Conservation (phyloP, 2,329 filamentous ascomycete species). For the Aaosphaeria arxii region DNA sequence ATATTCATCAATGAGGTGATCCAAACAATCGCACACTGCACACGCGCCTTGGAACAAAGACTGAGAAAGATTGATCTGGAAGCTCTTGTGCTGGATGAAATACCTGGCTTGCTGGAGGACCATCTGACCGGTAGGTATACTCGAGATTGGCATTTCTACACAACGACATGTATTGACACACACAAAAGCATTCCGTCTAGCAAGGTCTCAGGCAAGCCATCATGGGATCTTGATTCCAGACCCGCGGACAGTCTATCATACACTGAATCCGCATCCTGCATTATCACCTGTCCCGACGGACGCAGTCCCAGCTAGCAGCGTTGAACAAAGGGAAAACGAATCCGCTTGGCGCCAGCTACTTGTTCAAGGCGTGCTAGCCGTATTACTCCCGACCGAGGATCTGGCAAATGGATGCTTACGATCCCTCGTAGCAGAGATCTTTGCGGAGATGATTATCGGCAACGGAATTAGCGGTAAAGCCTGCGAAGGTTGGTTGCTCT, state of each 20-base stretch:
- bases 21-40: slow-evolving; percentile 89
- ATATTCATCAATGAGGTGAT: slow-evolving; percentile 84
- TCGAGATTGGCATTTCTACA: slow-evolving; percentile 11
- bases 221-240: slow-evolving; percentile 60
- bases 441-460: slow-evolving; percentile 86
- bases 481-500: slow-evolving; percentile 85
- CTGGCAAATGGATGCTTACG: slow-evolving; percentile 83
- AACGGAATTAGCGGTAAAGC: slow-evolving; percentile 76
- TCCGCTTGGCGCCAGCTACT: slow-evolving; percentile 80
- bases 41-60: slow-evolving; percentile 80
- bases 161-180: slow-evolving; percentile 10
- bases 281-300: slow-evolving; percentile 71
- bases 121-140: slow-evolving; percentile 70
- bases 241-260: slow-evolving; percentile 74
- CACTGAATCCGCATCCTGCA: slow-evolving; percentile 75
- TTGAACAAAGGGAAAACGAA: slow-evolving; percentile 73
- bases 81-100: slow-evolving; percentile 78
- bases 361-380: slow-evolving; percentile 75
- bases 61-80: slow-evolving; percentile 80
- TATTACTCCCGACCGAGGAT: slow-evolving; percentile 89
- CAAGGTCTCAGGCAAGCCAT: slow-evolving; percentile 55
- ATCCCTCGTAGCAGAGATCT: slow-evolving; percentile 78
- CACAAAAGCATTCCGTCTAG: slow-evolving; percentile 66
- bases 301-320: slow-evolving; percentile 49
- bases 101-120: slow-evolving; percentile 75